Evolutionary conservation across 805 yeast genomes (phyloP).

Genomic region (Diddensiella caesifluorescens): DNA sequence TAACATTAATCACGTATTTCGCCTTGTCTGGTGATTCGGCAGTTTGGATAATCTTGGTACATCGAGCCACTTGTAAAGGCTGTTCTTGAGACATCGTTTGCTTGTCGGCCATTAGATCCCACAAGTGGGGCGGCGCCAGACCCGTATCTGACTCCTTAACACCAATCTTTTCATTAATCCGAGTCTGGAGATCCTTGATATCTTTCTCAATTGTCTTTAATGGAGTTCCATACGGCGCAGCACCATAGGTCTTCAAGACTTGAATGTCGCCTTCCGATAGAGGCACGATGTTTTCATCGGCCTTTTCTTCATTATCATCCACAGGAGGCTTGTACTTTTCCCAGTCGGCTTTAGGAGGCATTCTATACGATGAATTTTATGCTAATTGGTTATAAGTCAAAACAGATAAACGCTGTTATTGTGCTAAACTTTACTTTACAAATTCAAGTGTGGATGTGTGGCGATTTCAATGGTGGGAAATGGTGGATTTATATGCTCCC

Average conservation of each 20-base stretch:
- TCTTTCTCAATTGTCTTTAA: slow-evolving; percentile 84
- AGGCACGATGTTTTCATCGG: slow-evolving; percentile 75
- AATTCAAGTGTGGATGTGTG: no score
- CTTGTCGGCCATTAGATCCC: slow-evolving; percentile 97
- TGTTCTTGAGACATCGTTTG: slow-evolving; percentile 90
- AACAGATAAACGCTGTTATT: no score
- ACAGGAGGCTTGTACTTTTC: slow-evolving; percentile 91
- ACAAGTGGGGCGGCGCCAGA: slow-evolving; percentile 89
- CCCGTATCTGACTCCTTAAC: slow-evolving; percentile 87
- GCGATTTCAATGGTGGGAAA: no score
- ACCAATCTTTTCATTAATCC: slow-evolving; percentile 93
- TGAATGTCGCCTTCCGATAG: slow-evolving; percentile 95
- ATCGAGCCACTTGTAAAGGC: slow-evolving; percentile 96
- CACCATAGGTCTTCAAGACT: slow-evolving; percentile 93
- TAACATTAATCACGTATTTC: slow-evolving; percentile 91
- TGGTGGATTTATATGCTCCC: no score
- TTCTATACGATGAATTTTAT: no score
- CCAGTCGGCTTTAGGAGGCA: slow-evolving; percentile 99
- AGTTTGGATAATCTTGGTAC: slow-evolving; percentile 81
- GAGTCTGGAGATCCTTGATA: slow-evolving; percentile 72
- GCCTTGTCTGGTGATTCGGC: slow-evolving; percentile 78
- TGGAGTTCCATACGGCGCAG: slow-evolving; percentile 86
- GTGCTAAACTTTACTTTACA: neutral
- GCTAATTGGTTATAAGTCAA: no score
- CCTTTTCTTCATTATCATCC: slow-evolving; percentile 52